These are phyloP conservation scores for Elsinoe perseae DNA, from an alignment of 2,329 filamentous ascomycete genomes.

Conservation along the genomic window DNA sequence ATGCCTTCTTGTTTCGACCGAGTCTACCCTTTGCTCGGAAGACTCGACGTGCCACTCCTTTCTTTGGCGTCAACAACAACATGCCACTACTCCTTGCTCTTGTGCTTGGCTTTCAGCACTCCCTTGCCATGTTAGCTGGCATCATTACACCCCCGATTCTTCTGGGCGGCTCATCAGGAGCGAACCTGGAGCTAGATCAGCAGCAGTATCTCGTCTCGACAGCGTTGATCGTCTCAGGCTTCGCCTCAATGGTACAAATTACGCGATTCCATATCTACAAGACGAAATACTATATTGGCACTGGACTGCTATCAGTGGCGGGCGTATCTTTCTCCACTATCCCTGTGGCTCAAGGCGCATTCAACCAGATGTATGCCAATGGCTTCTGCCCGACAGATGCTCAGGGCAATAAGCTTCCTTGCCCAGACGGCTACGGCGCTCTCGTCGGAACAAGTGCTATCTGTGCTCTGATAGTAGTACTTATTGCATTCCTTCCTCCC, in stretches of 20 bases:
- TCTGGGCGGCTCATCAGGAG: slow-evolving; percentile 49
- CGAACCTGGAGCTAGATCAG: slow-evolving; percentile 52
- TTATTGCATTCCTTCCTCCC: slow-evolving; percentile 67
- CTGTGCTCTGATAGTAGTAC: slow-evolving; percentile 55
- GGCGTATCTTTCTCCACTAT: slow-evolving; percentile 73
- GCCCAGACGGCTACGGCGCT: slow-evolving; percentile 67
- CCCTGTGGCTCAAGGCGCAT: slow-evolving; percentile 61
- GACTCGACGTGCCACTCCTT: slow-evolving; percentile 54
- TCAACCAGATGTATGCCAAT: slow-evolving; percentile 69
- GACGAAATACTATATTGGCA: slow-evolving; percentile 68
- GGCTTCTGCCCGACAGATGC: slow-evolving; percentile 56
- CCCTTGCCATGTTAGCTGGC: slow-evolving; percentile 60
- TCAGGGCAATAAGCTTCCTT: slow-evolving; percentile 61
- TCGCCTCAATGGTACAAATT: slow-evolving; percentile 69
- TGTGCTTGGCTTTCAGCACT: slow-evolving; percentile 70
- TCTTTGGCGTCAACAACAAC: slow-evolving; percentile 73
- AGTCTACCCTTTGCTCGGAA: slow-evolving; percentile 76
- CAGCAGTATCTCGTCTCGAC: slow-evolving; percentile 75
- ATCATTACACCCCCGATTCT: slow-evolving; percentile 75
- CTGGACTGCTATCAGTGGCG: slow-evolving; percentile 71
- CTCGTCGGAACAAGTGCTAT: slow-evolving; percentile 57
- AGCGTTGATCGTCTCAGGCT: slow-evolving; percentile 68
- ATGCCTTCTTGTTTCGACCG: slow-evolving; percentile 74
- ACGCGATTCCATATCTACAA: slow-evolving; percentile 64
- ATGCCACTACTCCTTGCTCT: slow-evolving; percentile 70